Evolutionary conservation across 1,139 yeast species (phyloP).

Genomic region (Debaryomycetaceae sp.): DNA sequence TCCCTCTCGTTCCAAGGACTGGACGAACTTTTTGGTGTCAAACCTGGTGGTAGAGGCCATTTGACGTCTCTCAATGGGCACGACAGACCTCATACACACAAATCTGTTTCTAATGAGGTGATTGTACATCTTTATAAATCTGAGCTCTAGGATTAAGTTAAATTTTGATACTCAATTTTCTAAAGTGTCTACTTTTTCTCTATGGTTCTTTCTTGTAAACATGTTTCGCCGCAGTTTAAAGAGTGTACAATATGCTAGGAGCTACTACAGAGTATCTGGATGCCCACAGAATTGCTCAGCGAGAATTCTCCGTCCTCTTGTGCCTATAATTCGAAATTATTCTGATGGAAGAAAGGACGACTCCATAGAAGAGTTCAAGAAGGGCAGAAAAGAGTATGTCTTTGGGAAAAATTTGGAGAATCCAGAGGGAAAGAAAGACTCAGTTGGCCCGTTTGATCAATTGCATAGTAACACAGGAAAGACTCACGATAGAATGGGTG

Average conservation of each 20-base stretch:
- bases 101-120: not conserved
- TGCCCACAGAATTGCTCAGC: not conserved
- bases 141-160: no score
- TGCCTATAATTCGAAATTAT: conserved; percentile 3
- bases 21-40: conserved; percentile 76
- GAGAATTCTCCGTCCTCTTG: not conserved
- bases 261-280: not conserved
- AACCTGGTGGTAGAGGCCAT: conserved; percentile 49
- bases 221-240: not conserved
- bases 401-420: conserved; percentile 31
- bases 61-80: conserved; percentile 9
- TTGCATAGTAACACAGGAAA: conserved; percentile 4
- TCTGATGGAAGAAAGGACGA: conserved; percentile 12
- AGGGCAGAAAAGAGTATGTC: conserved; percentile 30
- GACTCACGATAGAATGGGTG: conserved; percentile 7
- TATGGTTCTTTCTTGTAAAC: not conserved
- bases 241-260: not conserved
- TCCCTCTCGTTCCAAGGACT: conserved; percentile 65
- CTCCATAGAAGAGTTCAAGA: conserved; percentile 40
- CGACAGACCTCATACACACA: not conserved
- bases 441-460: not conserved
- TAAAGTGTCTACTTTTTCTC: not conserved
- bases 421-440: conserved; percentile 12
- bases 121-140: conserved; percentile 1
- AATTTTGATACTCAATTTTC: not conserved